Evolutionary conservation across 306 rosid genomes (phyloP), one percentile per base, ranked within the genome.

Genomic region (Cicer cuneatum): DNA sequence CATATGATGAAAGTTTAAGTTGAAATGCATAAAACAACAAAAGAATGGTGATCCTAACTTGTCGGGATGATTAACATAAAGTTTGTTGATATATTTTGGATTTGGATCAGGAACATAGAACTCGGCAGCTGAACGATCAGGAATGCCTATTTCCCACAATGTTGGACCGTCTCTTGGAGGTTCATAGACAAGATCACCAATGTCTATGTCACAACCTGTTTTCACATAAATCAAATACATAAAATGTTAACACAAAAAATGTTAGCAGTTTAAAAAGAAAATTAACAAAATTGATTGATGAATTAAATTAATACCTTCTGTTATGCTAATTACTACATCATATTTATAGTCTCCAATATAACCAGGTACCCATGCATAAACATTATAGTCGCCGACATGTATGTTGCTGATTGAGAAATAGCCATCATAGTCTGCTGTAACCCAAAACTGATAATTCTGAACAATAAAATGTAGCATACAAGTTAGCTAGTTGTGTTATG

Each of bases 361-460:
- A 64, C 93, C 96, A 35, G 94, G 90, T 6, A 90, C 84, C 96
- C 94, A 94, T 47, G 96, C 96, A 42, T 87, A 87, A 5, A 91
- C 71, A 72, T 85, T 83, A 43, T 91, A 90, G 57, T 87, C 80
- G 0, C 97, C 93, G 9, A 52, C 69, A 10, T 73, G 89, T 61
- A 88, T 60, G 69, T 87, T 69, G 7, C 49, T 64, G 49, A 94
- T 86, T 29, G 82, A 61, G 80, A 91, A 94, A 77, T 68, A 73
- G 10, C 97, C 98, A 62, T 86, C 77, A 39, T 85, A 81, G 9
- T 91, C 89, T 60, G 96, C 93, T 60, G 65, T 81, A 6, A 86
- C 73, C 97, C 98, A 94, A 68, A 91, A 94, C 67, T 94, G 98
- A 78, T 94, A 91, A 52, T 87, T 87, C 98, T 94, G 88, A 67